Percentiles rank a stretch among this genome's conserved stretches.
Evolutionary conservation across 495 filamentous ascomycete genomes (phyloP).

Genomic region (Aspergillus funiculosus): DNA sequence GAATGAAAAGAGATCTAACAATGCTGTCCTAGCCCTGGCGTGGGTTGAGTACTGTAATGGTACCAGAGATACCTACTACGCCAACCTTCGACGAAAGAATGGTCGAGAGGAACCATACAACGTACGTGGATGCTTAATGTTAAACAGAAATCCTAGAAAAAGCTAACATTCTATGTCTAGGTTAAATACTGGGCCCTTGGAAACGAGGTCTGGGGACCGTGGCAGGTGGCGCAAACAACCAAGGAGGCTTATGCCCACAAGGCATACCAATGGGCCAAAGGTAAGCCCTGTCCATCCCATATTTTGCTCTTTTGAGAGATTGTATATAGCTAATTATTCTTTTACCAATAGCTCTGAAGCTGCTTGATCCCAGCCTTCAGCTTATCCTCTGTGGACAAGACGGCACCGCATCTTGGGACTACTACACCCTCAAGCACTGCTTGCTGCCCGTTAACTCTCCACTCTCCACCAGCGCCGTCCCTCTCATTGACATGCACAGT

Average conservation of each 20-base stretch:
- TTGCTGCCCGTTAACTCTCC: constrained; percentile 35
- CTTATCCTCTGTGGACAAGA: constrained; percentile 69
- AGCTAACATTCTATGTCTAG: constrained; percentile 20
- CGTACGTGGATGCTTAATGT: constrained; percentile 28
- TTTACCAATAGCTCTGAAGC: constrained; percentile 62
- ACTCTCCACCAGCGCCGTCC: constrained; percentile 44
- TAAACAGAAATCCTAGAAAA: too few species aligned
- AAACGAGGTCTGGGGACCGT: constrained; percentile 74
- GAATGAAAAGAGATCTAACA: not conserved
- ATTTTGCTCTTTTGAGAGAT: not conserved
- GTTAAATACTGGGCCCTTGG: constrained; percentile 64
- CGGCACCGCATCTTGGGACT: constrained; percentile 64
- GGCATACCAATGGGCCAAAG: constrained; percentile 74
- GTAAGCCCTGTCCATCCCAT: constrained; percentile 13
- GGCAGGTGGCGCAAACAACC: constrained; percentile 72
- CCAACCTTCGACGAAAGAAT: constrained; percentile 67
- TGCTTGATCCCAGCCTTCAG: constrained; percentile 60
- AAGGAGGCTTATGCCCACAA: constrained; percentile 70
- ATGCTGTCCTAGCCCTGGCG: constrained; percentile 45
- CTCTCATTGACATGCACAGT: constrained; percentile 63
- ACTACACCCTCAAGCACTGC: constrained; percentile 63
- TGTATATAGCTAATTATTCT: too few species aligned
- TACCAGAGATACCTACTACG: constrained; percentile 66
- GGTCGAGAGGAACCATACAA: constrained; percentile 67
- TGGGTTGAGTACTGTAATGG: constrained; percentile 84